A percentile compares a stretch with the other conserved stretches of the same genome.
These are phyloP conservation scores for Fusarium pseudonygamai DNA, from an alignment of 2,329 filamentous ascomycete genomes.

Conservation along the genomic window DNA sequence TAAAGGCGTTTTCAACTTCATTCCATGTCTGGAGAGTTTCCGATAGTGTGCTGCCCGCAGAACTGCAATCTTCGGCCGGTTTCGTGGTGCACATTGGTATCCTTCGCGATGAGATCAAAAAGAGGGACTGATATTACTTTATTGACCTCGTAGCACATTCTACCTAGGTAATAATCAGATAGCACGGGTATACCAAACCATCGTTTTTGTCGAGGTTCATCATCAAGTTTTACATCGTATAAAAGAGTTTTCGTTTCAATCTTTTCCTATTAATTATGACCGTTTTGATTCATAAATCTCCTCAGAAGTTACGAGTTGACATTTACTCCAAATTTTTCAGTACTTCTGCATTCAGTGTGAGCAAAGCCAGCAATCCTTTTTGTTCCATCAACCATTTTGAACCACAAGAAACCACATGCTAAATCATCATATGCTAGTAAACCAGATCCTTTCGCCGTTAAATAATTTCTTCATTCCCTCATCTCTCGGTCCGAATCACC, in stretches of 20 bases:
- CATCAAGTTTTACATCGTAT: not conserved
- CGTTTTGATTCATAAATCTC: conserved; percentile 21
- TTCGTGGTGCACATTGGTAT: conserved; percentile 86
- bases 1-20: conserved; percentile 69
- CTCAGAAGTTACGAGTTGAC: conserved; percentile 15
- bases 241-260: conserved; percentile 14
- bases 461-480: conserved; percentile 20
- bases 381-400: conserved; percentile 9
- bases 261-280: conserved; percentile 9
- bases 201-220: not conserved
- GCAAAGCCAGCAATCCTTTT: conserved; percentile 21
- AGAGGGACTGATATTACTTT: not conserved
- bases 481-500: conserved; percentile 61
- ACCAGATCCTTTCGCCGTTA: conserved; percentile 39
- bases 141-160: not conserved
- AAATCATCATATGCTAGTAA: conserved; percentile 33
- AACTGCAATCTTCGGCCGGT: conserved; percentile 71
- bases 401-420: conserved; percentile 30
- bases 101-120: conserved; percentile 52
- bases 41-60: conserved; percentile 67
- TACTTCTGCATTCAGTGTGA: conserved; percentile 25
- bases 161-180: not conserved
- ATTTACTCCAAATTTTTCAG: conserved; percentile 18
- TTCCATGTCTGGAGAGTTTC: conserved; percentile 84
- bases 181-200: not conserved